Evolutionary conservation across 805 yeast genomes (phyloP).

Genomic region (Vanderwaltozyma tropicalis): DNA sequence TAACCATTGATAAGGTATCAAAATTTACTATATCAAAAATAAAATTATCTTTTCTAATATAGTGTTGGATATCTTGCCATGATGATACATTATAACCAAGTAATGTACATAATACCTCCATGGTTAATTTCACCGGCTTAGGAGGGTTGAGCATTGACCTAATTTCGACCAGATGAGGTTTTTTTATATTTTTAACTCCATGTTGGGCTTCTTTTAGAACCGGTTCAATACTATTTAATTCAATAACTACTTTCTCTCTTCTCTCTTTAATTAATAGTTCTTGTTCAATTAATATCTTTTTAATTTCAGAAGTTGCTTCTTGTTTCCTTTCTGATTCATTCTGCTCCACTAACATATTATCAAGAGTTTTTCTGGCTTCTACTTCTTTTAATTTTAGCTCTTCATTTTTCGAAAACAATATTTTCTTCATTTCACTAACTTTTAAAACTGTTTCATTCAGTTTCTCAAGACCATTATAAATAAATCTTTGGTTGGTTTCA

Average conservation of each 20-base stretch:
- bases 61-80: slow-evolving; percentile 78
- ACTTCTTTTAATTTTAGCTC: slow-evolving; percentile 45
- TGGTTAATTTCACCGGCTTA: slow-evolving; percentile 66
- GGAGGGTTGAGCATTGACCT: slow-evolving; percentile 90
- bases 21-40: slow-evolving; percentile 71
- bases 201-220: slow-evolving; percentile 72
- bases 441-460: slow-evolving; percentile 66
- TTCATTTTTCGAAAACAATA: slow-evolving; percentile 43
- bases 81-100: slow-evolving; percentile 53
- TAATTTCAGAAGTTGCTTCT: slow-evolving; percentile 73
- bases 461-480: slow-evolving; percentile 62
- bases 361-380: slow-evolving; percentile 63
- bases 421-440: slow-evolving; percentile 48
- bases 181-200: slow-evolving; percentile 88
- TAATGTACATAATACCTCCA: slow-evolving; percentile 82
- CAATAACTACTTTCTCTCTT: slow-evolving; percentile 43
- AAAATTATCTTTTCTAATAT: slow-evolving; percentile 80
- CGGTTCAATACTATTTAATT: slow-evolving; percentile 73
- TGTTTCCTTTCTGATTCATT: slow-evolving; percentile 87
- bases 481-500: slow-evolving; percentile 61
- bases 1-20: slow-evolving; percentile 50
- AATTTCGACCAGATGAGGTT: slow-evolving; percentile 82
- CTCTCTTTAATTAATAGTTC: slow-evolving; percentile 50
- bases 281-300: slow-evolving; percentile 55
- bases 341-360: slow-evolving; percentile 71